phyloP scores from a whole-genome alignment of 768 basidiomycete genomes.

The Suillus luteus region DNA sequence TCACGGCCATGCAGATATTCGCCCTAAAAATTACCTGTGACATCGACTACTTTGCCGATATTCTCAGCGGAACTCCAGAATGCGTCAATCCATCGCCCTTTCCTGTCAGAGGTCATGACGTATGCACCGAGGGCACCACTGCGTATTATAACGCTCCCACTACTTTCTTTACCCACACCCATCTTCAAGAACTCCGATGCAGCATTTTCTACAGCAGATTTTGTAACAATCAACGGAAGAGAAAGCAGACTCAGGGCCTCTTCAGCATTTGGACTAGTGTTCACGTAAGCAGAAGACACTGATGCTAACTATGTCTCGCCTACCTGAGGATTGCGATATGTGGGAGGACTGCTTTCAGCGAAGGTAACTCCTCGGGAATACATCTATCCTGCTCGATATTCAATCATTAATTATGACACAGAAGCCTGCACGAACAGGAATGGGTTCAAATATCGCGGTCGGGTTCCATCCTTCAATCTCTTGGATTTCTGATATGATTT shows the following conservation, averaged over 20 bases:
- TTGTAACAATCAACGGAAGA: constrained; percentile 44
- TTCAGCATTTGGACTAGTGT: constrained; percentile 77
- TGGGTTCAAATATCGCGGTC: constrained; percentile 78
- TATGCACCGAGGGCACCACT: constrained; percentile 75
- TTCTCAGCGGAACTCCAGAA: constrained; percentile 59
- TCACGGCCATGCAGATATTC: background rate
- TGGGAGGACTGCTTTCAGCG: constrained; percentile 59
- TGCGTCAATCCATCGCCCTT: constrained; percentile 67
- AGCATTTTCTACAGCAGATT: constrained; percentile 63
- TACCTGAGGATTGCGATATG: constrained; percentile 71
- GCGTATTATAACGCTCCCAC: constrained; percentile 71
- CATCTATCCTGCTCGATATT: constrained; percentile 62
- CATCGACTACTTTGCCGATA: constrained; percentile 64
- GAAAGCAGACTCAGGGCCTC: constrained; percentile 76
- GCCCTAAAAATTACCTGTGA: constrained; percentile 54
- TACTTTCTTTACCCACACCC: constrained; percentile 51
- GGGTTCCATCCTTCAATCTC: constrained; percentile 62
- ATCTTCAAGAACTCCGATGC: constrained; percentile 61
- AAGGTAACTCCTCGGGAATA: constrained; percentile 74
- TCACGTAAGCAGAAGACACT: background rate
- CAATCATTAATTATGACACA: constrained; percentile 6
- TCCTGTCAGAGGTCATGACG: constrained; percentile 46
- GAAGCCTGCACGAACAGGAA: constrained; percentile 58
- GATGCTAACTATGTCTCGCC: constrained; percentile 7
- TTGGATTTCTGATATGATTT: constrained; percentile 65